These are phyloP conservation scores for Fabrea salina DNA, from an alignment of 169 alveolate genomes.

Conservation along the genomic window DNA sequence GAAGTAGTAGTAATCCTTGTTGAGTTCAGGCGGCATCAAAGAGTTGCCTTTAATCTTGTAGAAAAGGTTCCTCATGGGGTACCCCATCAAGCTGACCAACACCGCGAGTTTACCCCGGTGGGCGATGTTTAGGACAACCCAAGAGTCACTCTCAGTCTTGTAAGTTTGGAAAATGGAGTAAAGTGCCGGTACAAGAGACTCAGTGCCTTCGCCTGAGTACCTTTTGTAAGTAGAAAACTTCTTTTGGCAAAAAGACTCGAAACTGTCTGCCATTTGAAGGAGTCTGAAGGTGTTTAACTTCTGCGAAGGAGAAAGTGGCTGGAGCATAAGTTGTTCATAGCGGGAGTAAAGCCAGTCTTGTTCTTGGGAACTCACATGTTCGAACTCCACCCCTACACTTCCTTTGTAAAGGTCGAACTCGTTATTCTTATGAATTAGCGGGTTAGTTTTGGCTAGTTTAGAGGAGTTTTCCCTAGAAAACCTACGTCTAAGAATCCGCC, in stretches of 20 bases:
- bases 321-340: not conserved
- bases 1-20: constrained; percentile 48
- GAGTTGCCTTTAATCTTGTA: constrained; percentile 81
- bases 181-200: constrained; percentile 47
- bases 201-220: constrained; percentile 80
- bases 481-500: not conserved
- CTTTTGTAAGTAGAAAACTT: constrained; percentile 66
- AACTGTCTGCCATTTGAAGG: constrained; percentile 44
- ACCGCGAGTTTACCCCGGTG: constrained; percentile 94
- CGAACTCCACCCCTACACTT: not conserved
- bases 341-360: not conserved
- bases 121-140: constrained; percentile 45
- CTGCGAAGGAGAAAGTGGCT: not conserved
- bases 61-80: constrained; percentile 88
- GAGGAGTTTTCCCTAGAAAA: not conserved
- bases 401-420: not conserved
- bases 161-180: constrained; percentile 61
- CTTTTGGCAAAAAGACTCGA: constrained; percentile 63
- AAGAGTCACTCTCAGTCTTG: not conserved
- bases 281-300: not conserved
- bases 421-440: not conserved
- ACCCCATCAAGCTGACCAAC: constrained; percentile 86
- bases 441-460: not conserved
- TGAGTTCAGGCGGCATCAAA: constrained; percentile 59
- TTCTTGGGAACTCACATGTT: not conserved